These are phyloP conservation scores for Ceratobasidium theobromae DNA, from an alignment of 1,284 basidiomycete species.

Conservation along the genomic window DNA sequence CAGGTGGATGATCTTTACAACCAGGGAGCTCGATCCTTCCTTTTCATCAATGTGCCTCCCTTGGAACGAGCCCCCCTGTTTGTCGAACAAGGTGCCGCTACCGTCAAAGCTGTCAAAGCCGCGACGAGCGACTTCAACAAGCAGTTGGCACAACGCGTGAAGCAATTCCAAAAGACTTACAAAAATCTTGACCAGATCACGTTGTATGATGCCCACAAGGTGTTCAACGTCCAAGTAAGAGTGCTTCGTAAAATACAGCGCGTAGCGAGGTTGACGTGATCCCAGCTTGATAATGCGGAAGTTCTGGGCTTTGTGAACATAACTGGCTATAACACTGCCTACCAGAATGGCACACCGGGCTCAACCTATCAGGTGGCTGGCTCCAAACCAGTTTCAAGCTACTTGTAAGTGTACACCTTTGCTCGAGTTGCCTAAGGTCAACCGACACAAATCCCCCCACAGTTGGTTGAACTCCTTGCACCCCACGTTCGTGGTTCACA, in stretches of 20 bases:
- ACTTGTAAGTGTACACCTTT: slow-evolving; percentile 9
- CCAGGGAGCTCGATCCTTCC: slow-evolving; percentile 16
- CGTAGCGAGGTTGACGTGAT: neutral
- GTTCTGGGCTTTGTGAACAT: slow-evolving; percentile 28
- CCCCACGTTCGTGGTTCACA: slow-evolving; percentile 29
- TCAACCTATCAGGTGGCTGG: slow-evolving; percentile 31
- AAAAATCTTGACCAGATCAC: slow-evolving; percentile 19
- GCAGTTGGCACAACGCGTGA: slow-evolving; percentile 21
- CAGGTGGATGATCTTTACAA: slow-evolving; percentile 14
- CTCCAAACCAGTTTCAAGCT: slow-evolving; percentile 31
- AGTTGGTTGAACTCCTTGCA: slow-evolving; percentile 32
- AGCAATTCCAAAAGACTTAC: slow-evolving; percentile 19
- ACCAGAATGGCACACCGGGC: slow-evolving; percentile 29
- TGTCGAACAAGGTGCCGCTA: slow-evolving; percentile 15
- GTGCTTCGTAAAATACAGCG: neutral
- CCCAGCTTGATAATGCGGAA: slow-evolving; percentile 26
- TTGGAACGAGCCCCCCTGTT: slow-evolving; percentile 31
- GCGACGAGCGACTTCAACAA: slow-evolving; percentile 25
- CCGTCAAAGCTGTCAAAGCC: slow-evolving; percentile 6
- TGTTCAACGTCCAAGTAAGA: slow-evolving; percentile 27
- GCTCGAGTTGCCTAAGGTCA: no score
- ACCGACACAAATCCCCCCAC: neutral
- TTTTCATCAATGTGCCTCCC: slow-evolving; percentile 31
- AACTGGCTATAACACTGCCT: slow-evolving; percentile 29
- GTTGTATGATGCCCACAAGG: slow-evolving; percentile 30